A percentile compares a stretch with the other conserved stretches of the same genome.
These are phyloP conservation scores for Guillardia theta DNA, from an alignment of 78 protist species.

Conservation along the genomic window DNA sequence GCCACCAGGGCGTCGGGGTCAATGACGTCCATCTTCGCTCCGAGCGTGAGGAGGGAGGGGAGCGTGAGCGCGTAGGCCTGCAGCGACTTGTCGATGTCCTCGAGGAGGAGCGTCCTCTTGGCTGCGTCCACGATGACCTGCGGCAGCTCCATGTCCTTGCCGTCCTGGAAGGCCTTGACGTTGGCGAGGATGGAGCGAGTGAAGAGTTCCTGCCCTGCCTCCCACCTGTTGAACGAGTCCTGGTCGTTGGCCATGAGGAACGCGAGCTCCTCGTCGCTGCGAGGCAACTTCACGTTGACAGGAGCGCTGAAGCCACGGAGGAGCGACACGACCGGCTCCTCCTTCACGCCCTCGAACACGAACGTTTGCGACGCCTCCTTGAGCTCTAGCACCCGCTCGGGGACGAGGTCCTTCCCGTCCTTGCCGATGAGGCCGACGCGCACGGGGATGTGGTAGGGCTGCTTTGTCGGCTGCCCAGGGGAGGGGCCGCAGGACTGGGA, in stretches of 20 bases:
- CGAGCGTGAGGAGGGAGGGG: background rate
- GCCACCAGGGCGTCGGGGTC: slow-evolving; percentile 7
- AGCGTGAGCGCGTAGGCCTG: background rate
- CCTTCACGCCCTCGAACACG: background rate
- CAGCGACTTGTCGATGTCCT: background rate
- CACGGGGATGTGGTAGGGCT: slow-evolving; percentile 37
- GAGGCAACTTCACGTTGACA: background rate
- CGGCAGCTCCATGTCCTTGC: background rate
- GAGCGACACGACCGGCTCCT: background rate
- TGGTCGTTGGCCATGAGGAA: background rate
- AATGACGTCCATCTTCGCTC: background rate
- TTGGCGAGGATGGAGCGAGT: background rate
- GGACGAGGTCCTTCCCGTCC: background rate
- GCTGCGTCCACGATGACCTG: background rate
- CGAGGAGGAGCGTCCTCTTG: background rate
- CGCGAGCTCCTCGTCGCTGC: background rate
- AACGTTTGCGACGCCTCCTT: background rate
- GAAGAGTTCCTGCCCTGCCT: slow-evolving; percentile 9
- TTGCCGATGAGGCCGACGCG: background rate
- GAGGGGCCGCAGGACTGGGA: background rate
- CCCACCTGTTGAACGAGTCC: slow-evolving; percentile 33
- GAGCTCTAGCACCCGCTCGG: slow-evolving; percentile 31
- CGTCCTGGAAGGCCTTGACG: background rate
- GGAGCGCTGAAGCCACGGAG: slow-evolving; percentile 26
- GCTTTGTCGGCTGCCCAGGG: background rate